phyloP scores from a whole-genome alignment of 2,329 filamentous ascomycete genomes.

The Escovopsis sp. region DNA sequence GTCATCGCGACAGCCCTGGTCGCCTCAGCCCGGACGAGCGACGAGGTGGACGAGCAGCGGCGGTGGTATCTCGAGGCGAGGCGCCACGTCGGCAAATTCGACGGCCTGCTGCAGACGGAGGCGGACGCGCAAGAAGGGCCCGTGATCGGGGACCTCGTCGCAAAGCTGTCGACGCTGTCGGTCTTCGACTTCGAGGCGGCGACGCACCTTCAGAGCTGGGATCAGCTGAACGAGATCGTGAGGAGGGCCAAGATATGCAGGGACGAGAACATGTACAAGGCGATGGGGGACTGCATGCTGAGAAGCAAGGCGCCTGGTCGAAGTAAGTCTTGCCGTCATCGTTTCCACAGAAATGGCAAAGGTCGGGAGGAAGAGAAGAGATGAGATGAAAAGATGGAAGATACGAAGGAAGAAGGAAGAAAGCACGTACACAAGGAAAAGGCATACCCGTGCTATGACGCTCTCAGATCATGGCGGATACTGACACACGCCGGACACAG shows the following conservation, averaged over 20 bases:
- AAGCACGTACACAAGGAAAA: no score
- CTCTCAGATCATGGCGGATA: no score
- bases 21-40: conserved; percentile 35
- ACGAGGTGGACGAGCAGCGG: conserved; percentile 32
- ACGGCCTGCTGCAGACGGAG: conserved; percentile 26
- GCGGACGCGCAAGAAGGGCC: conserved; percentile 25
- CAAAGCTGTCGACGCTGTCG: conserved; percentile 51
- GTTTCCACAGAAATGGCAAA: no score
- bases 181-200: conserved; percentile 71
- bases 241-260: conserved; percentile 29
- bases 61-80: conserved; percentile 48
- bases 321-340: conserved; percentile 22
- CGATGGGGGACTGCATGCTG: conserved; percentile 51
- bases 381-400: no score
- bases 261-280: conserved; percentile 35
- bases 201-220: conserved; percentile 50
- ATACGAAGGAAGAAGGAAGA: no score
- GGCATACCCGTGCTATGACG: no score
- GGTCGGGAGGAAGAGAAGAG: no score
- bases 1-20: conserved; percentile 38
- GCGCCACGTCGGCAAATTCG: conserved; percentile 45
- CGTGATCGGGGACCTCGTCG: conserved; percentile 34
- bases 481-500: conserved; percentile 16
- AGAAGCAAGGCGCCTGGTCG: conserved; percentile 33
- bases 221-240: conserved; percentile 46